A percentile compares a stretch with the other conserved stretches of the same genome.
Evolutionary conservation across 176 grass and related monocot genomes (phyloP).

Genomic region (Bromus sterilis): DNA sequence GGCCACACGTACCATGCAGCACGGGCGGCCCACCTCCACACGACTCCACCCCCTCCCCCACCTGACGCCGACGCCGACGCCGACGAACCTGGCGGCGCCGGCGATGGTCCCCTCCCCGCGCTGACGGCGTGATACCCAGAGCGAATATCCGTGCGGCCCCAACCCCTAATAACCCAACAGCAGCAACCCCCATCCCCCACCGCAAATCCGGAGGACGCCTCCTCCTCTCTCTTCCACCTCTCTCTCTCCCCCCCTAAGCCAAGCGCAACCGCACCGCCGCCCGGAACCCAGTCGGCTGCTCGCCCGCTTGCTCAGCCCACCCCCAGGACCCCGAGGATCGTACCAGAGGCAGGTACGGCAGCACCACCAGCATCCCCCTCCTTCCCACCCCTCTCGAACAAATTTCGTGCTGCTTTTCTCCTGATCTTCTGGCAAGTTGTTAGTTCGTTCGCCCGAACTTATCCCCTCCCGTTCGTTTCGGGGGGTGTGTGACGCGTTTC

Average conservation of each 20-base stretch:
- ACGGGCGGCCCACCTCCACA: neutral
- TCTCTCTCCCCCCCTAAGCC: neutral
- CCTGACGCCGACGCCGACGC: slow-evolving; percentile 32
- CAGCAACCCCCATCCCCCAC: slow-evolving; percentile 5
- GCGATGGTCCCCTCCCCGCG: neutral
- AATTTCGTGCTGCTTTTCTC: too few species aligned
- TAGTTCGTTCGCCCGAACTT: neutral
- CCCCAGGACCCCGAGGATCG: too few species aligned
- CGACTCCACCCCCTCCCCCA: neutral
- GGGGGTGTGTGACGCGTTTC: neutral
- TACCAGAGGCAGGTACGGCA: neutral
- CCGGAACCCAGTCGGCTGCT: neutral
- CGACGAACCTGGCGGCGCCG: slow-evolving; percentile 8
- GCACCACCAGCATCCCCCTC: neutral
- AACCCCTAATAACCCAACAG: too few species aligned
- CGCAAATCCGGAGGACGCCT: slow-evolving; percentile 14
- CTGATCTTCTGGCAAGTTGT: neutral
- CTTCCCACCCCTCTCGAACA: neutral
- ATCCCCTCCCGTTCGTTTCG: neutral
- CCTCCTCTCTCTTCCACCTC: neutral
- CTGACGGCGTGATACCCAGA: slow-evolving; percentile 26
- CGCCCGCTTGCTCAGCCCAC: neutral
- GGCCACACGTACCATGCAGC: too few species aligned
- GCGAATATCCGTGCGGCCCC: too few species aligned
- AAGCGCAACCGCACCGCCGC: too few species aligned